Percentiles rank a stretch among this genome's conserved stretches.
Evolutionary conservation across 306 rosid species (phyloP).

Genomic region (Vachellia collinsii): DNA sequence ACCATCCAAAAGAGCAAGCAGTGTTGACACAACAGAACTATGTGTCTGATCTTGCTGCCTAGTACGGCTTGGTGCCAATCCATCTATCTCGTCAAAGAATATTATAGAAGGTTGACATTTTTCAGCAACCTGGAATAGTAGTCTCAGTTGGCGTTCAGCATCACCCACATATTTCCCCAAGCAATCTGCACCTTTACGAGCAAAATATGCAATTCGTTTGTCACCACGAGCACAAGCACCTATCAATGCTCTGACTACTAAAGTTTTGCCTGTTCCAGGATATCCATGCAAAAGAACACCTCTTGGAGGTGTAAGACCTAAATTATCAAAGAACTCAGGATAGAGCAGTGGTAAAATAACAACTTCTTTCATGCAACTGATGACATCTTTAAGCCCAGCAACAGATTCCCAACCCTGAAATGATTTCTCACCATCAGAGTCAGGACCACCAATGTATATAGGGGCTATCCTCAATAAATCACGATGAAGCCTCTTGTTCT

Average conservation of each 20-base stretch:
- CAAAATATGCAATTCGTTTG: conserved; percentile 91
- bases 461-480: conserved; percentile 96
- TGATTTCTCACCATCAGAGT: conserved; percentile 55
- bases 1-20: conserved; percentile 97
- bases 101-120: conserved; percentile 96
- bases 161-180: conserved; percentile 98
- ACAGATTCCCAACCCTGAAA: conserved; percentile 99
- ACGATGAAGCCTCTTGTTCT: conserved; percentile 97
- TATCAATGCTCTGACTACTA: conserved; percentile 87
- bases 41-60: conserved; percentile 99
- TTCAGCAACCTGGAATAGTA: conserved; percentile 98
- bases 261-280: conserved; percentile 99
- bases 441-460: conserved; percentile 87
- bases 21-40: conserved; percentile 95
- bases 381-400: conserved; percentile 98
- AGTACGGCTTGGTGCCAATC: conserved; percentile 89
- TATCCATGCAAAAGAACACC: conserved; percentile 97
- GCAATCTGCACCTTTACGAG: conserved; percentile 99
- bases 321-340: conserved; percentile 84
- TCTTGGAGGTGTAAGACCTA: conserved; percentile 95
- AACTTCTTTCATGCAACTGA: conserved; percentile 96
- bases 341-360: conserved; percentile 89
- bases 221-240: conserved; percentile 98
- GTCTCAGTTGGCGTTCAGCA: conserved; percentile 97
- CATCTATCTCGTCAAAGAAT: conserved; percentile 99